A percentile compares a stretch with the other conserved stretches of the same genome.
phyloP scores from a whole-genome alignment of 192 early-diverging fungal species.

The Entomortierella lignicola region DNA sequence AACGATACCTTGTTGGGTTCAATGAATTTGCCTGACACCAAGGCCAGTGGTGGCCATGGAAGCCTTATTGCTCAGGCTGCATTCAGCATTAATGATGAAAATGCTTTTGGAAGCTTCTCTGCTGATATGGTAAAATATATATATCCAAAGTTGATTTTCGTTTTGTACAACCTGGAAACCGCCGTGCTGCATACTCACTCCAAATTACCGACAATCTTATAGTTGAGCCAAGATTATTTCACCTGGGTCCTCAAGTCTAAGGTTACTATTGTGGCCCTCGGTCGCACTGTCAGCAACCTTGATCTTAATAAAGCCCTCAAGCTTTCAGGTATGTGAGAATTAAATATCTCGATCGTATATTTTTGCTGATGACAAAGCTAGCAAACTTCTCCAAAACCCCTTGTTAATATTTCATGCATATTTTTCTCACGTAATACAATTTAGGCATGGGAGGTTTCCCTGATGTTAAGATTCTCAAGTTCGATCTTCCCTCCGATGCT shows the following conservation, averaged over 20 bases:
- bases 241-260: constrained; percentile 49
- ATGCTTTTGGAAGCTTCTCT: constrained; percentile 50
- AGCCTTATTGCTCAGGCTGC: neutral
- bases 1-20: constrained; percentile 43
- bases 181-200: no score
- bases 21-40: constrained; percentile 40
- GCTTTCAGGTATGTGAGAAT: constrained; percentile 29
- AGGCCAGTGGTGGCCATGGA: constrained; percentile 39
- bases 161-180: no score
- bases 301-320: constrained; percentile 41
- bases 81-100: constrained; percentile 34
- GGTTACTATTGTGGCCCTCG: constrained; percentile 52
- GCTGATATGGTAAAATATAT: constrained; percentile 56
- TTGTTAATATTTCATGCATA: neutral
- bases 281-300: constrained; percentile 36
- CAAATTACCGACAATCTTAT: no score
- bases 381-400: no score
- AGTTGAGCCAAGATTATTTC: constrained; percentile 29
- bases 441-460: constrained; percentile 56
- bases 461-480: constrained; percentile 50
- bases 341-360: neutral
- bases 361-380: no score
- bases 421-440: neutral
- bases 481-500: constrained; percentile 56
- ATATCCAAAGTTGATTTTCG: neutral